Conservation (phyloP, 306 rosid species). For the Prinsepia uniflora region DNA sequence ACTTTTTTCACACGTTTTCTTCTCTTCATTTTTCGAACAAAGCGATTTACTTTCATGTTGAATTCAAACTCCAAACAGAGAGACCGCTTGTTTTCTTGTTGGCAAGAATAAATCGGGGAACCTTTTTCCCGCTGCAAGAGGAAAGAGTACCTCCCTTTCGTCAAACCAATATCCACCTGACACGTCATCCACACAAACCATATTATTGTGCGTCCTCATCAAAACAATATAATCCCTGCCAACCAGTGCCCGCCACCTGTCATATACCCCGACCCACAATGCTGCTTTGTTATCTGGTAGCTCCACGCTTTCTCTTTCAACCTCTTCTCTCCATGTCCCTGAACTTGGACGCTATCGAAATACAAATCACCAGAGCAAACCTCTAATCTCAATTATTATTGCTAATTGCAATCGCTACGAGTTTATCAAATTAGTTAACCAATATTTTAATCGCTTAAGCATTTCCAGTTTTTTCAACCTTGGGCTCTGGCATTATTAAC, state of each 20-base stretch:
- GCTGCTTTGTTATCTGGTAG: neutral
- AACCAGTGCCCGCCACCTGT: neutral
- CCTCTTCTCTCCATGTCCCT: conserved; percentile 11
- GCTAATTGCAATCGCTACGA: conserved; percentile 5
- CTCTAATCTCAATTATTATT: conserved; percentile 22
- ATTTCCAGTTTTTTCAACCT: neutral
- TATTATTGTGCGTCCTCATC: neutral
- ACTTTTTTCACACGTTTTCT: neutral
- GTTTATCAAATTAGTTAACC: neutral
- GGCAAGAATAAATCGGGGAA: neutral
- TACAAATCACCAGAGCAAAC: neutral
- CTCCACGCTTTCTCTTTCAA: conserved; percentile 12
- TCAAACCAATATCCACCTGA: neutral
- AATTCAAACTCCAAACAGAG: neutral
- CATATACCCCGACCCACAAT: too few relatives aligned
- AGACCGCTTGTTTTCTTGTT: neutral
- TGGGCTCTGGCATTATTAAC: neutral
- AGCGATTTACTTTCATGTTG: neutral
- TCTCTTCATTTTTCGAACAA: neutral
- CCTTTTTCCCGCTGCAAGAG: neutral
- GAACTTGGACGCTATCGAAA: conserved; percentile 16
- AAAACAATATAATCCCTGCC: neutral
- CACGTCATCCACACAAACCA: neutral
- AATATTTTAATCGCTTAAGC: neutral
- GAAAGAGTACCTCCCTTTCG: neutral